Percentiles rank a stretch among this genome's conserved stretches.
These are phyloP conservation scores for Clarireedia hainanense DNA, from an alignment of 2,329 filamentous ascomycete genomes.

Conservation along the genomic window DNA sequence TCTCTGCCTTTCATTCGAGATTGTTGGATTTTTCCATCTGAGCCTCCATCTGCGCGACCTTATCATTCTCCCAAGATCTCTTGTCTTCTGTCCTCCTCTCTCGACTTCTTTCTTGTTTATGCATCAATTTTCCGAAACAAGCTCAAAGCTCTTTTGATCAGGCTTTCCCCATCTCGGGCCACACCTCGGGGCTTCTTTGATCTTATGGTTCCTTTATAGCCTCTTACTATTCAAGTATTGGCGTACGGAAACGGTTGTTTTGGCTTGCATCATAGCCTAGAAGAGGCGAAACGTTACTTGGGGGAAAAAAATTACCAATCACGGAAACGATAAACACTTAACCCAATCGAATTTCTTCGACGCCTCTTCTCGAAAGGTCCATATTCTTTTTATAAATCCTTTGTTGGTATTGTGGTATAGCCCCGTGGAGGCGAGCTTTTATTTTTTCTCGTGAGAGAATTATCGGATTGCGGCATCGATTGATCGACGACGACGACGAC, in stretches of 20 bases:
- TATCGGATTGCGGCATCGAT: not conserved
- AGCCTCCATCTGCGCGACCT: no score
- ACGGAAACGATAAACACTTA: no score
- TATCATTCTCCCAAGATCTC: not conserved
- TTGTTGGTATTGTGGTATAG: no score
- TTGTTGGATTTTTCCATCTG: no score
- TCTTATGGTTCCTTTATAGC: not conserved
- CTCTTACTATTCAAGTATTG: not conserved
- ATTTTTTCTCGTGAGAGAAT: no score
- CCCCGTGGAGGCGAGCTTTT: no score
- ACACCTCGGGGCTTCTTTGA: not conserved
- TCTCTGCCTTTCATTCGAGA: not conserved
- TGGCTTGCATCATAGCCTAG: constrained; percentile 5
- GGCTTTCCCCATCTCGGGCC: not conserved
- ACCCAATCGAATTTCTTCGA: not conserved
- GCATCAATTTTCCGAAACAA: not conserved
- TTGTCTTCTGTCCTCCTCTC: constrained; percentile 1
- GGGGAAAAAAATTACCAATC: no score
- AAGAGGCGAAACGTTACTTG: not conserved
- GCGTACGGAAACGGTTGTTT: not conserved
- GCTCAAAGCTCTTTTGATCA: not conserved
- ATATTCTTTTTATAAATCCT: no score
- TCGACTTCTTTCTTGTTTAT: not conserved
- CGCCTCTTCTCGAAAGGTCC: not conserved
- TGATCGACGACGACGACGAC: not conserved